phyloP scores from a whole-genome alignment of 2,329 filamentous ascomycete genomes.

The Xylariaceae sp. region DNA sequence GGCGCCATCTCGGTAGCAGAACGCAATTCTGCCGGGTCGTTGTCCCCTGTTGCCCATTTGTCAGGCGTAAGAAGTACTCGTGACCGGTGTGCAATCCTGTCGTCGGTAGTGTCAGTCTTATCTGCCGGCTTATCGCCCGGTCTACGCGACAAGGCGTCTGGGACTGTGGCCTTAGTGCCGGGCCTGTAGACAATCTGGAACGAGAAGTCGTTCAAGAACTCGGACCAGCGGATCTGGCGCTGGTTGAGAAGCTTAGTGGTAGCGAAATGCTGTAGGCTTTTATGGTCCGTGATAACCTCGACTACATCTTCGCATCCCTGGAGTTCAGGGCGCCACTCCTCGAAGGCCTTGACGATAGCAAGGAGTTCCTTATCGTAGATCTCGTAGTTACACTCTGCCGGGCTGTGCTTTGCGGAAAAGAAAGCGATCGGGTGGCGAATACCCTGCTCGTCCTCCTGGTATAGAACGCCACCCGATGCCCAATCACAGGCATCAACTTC shows the following conservation, averaged over 20 bases:
- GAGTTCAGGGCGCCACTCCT: constrained; percentile 5
- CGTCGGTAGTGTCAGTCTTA: neutral
- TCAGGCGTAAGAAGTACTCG: neutral
- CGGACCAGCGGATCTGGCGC: neutral
- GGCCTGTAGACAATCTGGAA: neutral
- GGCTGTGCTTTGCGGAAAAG: constrained; percentile 1
- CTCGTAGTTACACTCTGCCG: constrained; percentile 2
- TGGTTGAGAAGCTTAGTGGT: neutral
- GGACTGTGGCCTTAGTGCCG: neutral
- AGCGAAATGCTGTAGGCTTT: neutral
- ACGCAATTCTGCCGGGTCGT: neutral
- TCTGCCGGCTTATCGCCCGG: neutral
- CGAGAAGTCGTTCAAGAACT: constrained; percentile 3
- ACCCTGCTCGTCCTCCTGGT: neutral
- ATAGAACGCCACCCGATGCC: neutral
- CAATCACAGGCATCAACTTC: neutral
- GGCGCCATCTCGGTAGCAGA: neutral
- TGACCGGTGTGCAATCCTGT: neutral
- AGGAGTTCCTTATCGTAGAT: constrained; percentile 6
- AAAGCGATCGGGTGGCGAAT: neutral
- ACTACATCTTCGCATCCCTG: neutral
- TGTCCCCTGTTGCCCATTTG: neutral
- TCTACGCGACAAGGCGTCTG: neutral
- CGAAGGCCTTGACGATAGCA: constrained; percentile 4
- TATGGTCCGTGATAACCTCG: constrained; percentile 1